Conservation (phyloP, 495 filamentous ascomycete genomes). For the Cercophora newfieldiana region DNA sequence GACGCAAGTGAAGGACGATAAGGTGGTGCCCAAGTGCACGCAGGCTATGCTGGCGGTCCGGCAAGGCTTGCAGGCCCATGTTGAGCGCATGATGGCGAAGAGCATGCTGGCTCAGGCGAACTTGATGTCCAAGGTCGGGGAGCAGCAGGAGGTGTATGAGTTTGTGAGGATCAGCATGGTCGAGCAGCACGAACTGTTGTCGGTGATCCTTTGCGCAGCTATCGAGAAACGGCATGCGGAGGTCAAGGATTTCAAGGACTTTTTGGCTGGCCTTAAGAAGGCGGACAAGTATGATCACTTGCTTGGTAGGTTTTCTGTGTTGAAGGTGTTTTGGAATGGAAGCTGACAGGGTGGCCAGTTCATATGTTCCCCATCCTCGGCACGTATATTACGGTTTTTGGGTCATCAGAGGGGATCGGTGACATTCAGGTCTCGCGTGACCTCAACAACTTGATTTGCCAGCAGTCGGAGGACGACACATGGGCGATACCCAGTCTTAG, state of each 20-base stretch:
- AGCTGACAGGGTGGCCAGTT: conserved; percentile 39
- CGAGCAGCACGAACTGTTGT: conserved; percentile 87
- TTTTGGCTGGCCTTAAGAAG: conserved; percentile 64
- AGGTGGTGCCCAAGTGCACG: conserved; percentile 69
- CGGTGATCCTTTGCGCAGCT: conserved; percentile 70
- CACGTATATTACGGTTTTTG: conserved; percentile 70
- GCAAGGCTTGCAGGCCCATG: conserved; percentile 66
- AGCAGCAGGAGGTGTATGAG: conserved; percentile 72
- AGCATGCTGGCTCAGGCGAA: conserved; percentile 64
- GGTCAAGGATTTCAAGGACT: conserved; percentile 67
- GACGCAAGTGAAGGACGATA: conserved; percentile 19
- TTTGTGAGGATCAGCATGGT: conserved; percentile 70
- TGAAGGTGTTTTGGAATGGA: conserved; percentile 21
- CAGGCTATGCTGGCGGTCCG: conserved; percentile 71
- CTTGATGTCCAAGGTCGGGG: conserved; percentile 53
- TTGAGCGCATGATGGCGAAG: conserved; percentile 68
- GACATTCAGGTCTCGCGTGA: conserved; percentile 63
- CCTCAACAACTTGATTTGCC: conserved; percentile 65
- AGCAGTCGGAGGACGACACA: conserved; percentile 58
- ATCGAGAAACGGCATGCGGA: conserved; percentile 70
- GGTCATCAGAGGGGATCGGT: conserved; percentile 64
- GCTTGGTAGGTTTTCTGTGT: conserved; percentile 29
- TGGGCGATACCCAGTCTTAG: conserved; percentile 74
- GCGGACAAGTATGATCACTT: conserved; percentile 71
- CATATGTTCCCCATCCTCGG: conserved; percentile 79